Conservation (phyloP, 805 yeast genomes). For the Ogataea pignaliae region DNA sequence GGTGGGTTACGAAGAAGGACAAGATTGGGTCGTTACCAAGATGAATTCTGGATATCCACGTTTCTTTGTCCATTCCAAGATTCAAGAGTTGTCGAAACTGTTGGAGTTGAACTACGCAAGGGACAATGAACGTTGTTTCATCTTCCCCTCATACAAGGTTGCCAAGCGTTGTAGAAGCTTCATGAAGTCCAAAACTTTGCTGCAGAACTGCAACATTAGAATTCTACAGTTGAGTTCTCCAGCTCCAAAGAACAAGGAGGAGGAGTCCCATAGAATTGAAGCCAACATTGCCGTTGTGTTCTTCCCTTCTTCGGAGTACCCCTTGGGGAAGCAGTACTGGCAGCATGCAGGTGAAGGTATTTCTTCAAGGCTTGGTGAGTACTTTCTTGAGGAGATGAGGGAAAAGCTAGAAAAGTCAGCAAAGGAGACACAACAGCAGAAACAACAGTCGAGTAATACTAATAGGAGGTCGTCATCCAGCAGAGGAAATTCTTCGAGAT, state of each 20-base stretch:
- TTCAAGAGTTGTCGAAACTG: slow-evolving; percentile 49
- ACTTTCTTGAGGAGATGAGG: slow-evolving; percentile 60
- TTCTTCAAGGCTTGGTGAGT: slow-evolving; percentile 86
- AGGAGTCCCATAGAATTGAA: slow-evolving; percentile 55
- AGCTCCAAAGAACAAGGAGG: slow-evolving; percentile 56
- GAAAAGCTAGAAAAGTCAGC: slow-evolving; percentile 32
- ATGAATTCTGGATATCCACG: slow-evolving; percentile 91
- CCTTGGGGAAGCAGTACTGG: slow-evolving; percentile 85
- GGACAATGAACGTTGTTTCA: slow-evolving; percentile 67
- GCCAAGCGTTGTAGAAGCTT: slow-evolving; percentile 87
- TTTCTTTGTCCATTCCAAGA: slow-evolving; percentile 63
- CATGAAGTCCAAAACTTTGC: slow-evolving; percentile 43
- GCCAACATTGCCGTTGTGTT: slow-evolving; percentile 77
- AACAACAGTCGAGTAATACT: not conserved
- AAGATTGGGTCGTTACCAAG: slow-evolving; percentile 67
- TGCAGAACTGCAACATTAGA: slow-evolving; percentile 41
- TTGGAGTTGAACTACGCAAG: slow-evolving; percentile 72
- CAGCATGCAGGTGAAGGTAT: slow-evolving; percentile 98
- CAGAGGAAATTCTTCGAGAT: slow-evolving; percentile 17
- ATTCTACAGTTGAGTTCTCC: slow-evolving; percentile 72
- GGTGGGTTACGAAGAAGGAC: slow-evolving; percentile 89
- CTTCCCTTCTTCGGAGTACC: slow-evolving; percentile 54
- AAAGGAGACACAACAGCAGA: slow-evolving; percentile 9
- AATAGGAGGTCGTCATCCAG: slow-evolving; percentile 5
- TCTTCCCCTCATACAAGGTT: slow-evolving; percentile 71